Conservation (phyloP, 1,139 yeast species). For the Arxiozyma telluris region DNA sequence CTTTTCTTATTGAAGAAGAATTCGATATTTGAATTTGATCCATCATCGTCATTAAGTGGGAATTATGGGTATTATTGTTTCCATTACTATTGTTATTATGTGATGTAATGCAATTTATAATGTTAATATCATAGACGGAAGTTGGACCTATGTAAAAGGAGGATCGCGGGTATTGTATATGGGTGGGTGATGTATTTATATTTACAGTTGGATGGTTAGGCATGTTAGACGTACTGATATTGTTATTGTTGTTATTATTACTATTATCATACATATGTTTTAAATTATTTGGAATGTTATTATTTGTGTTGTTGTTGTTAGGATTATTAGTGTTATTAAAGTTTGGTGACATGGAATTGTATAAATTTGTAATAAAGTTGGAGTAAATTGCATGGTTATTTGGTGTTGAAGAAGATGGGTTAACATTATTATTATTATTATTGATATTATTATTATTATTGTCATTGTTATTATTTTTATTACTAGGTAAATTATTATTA, state of each 20-base stretch:
- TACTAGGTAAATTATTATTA: too few relatives aligned
- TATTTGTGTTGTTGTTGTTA: slow-evolving; percentile 1
- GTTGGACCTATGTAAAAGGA: slow-evolving; percentile 72
- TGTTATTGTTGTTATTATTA: not conserved
- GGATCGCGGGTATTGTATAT: slow-evolving; percentile 62
- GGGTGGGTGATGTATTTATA: slow-evolving; percentile 4
- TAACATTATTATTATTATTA: slow-evolving; percentile 6
- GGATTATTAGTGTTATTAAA: not conserved
- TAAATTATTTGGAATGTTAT: not conserved
- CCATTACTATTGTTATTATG: slow-evolving; percentile 30
- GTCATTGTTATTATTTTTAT: too few relatives aligned
- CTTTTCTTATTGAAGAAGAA: slow-evolving; percentile 54
- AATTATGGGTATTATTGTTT: too few relatives aligned
- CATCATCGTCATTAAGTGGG: slow-evolving; percentile 23
- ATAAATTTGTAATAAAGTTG: slow-evolving; percentile 15
- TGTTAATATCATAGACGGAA: slow-evolving; percentile 53
- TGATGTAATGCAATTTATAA: slow-evolving; percentile 45
- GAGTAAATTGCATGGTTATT: slow-evolving; percentile 10
- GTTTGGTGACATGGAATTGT: slow-evolving; percentile 8
- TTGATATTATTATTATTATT: slow-evolving; percentile 1
- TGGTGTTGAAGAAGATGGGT: not conserved
- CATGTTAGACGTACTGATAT: not conserved
- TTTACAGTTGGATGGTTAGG: not conserved
- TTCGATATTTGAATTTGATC: slow-evolving; percentile 38
- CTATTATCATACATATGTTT: not conserved